Base-by-base conservation (phyloP, 2,329 filamentous ascomycete species). In the Clarireedia hainanense region DNA sequence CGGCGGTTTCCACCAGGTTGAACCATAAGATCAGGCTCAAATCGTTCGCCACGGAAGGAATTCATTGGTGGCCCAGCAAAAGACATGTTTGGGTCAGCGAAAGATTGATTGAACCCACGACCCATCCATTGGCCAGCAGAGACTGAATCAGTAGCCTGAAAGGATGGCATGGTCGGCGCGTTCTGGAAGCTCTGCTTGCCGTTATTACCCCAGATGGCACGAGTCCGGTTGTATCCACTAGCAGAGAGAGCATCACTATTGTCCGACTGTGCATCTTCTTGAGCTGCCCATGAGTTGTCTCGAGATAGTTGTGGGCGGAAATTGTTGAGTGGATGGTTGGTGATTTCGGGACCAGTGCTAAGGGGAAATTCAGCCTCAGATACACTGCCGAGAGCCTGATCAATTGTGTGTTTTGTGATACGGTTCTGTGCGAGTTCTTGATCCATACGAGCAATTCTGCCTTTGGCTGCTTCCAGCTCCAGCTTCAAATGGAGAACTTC, bases 401-500 rank as follows among this genome's bases (percentile, higher is more conserved):
- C 80, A 54, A 80, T 72, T 10, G 81, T 85, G 52, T 80, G 74
- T 64, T 81, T 83, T 36, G 75, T 74, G 55, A 82, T 78, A 30
- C 83, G 82, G 24, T 77, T 83, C 60, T 87, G 81, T 40, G 82
- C 77, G 58, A 89, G 76, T 72, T 90, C 85, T 53, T 88, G 79
- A 57, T 88, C 85, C 67, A 91, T 83, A 56, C 81, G 84, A 47
- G 78, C 80, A 65, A 91, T 88, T 65, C 85, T 80, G 67, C 77
- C 83, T 58, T 87, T 82, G 37, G 88, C 86, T 59, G 83, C 78
- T 45, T 85, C 84, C 51, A 92, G 79, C 71, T 91, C 82, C 52
- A 84, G 72, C 73, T 87, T 88, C 56, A 91, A 75, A 51, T 81
- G 82, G 58, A 83, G 72, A 27, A 91, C 72, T 68, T 90, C 86